These are phyloP conservation scores for Ophiostoma sp. DNA, from an alignment of 2,329 filamentous ascomycete species.

Conservation along the genomic window DNA sequence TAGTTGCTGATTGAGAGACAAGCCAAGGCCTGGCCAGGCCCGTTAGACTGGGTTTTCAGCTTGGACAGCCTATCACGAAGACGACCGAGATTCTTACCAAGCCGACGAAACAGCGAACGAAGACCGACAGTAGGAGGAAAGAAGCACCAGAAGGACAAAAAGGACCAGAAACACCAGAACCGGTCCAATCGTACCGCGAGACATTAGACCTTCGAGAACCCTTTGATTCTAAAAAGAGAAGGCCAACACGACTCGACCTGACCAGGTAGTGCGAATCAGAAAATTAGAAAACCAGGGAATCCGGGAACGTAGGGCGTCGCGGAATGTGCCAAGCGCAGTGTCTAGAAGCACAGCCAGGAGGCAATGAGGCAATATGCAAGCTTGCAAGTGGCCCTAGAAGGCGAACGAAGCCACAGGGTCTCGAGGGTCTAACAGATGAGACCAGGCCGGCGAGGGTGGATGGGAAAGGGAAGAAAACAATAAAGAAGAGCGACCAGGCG, in stretches of 20 bases:
- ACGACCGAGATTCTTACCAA: not conserved
- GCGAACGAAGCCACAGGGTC: not conserved
- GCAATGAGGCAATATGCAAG: not conserved
- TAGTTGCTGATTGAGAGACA: conserved; percentile 16
- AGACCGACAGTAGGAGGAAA: not conserved
- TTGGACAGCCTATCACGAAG: not conserved
- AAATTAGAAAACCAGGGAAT: not conserved
- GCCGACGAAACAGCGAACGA: not conserved
- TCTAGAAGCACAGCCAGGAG: not conserved
- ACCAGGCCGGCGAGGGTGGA: not conserved
- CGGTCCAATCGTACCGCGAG: not conserved
- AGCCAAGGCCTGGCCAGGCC: not conserved
- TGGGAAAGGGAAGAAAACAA: not conserved
- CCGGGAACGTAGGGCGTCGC: not conserved
- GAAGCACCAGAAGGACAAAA: not conserved
- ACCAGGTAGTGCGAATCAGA: not conserved
- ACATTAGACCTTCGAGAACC: too few species aligned
- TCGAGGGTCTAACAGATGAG: not conserved
- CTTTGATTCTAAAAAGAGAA: not conserved
- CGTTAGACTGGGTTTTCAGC: not conserved
- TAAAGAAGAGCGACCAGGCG: not conserved
- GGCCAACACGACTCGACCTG: not conserved
- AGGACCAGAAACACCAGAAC: not conserved
- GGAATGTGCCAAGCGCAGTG: not conserved
- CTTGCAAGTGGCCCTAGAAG: not conserved